A percentile compares a stretch with the other conserved stretches of the same genome.
phyloP scores from a whole-genome alignment of 2,329 filamentous ascomycete species.

The Pseudovirgaria hyperparasitica region DNA sequence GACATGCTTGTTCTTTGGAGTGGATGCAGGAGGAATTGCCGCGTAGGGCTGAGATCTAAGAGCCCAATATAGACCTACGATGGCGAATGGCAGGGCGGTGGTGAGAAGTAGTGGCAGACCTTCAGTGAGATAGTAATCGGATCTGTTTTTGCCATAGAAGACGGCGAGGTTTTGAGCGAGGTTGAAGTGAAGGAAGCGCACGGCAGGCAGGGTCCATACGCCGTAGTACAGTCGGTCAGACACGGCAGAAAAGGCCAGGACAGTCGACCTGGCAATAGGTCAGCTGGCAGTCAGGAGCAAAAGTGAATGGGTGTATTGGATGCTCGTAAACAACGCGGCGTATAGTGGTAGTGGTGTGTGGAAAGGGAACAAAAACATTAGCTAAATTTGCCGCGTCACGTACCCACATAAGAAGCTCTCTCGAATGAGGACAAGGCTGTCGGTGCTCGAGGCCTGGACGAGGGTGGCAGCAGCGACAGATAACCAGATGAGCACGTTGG shows the following conservation, averaged over 20 bases:
- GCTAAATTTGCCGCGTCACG: constrained; percentile 10
- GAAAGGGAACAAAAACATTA: constrained; percentile 1
- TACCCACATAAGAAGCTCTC: constrained; percentile 51
- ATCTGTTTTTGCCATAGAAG: constrained; percentile 83
- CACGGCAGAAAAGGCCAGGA: constrained; percentile 50
- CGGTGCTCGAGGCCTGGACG: constrained; percentile 28
- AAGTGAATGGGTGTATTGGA: no score
- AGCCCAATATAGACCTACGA: constrained; percentile 49
- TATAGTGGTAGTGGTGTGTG: constrained; percentile 8
- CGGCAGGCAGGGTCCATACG: constrained; percentile 75
- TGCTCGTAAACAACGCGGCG: constrained; percentile 1
- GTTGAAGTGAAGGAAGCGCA: constrained; percentile 85
- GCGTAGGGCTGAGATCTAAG: constrained; percentile 10
- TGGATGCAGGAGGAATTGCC: constrained; percentile 5
- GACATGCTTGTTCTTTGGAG: constrained; percentile 5
- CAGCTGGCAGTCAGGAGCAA: constrained; percentile 4
- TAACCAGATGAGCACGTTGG: constrained; percentile 78
- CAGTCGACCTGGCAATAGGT: constrained; percentile 31
- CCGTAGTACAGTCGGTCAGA: constrained; percentile 73
- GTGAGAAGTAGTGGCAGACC: constrained; percentile 79
- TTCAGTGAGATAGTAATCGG: constrained; percentile 89
- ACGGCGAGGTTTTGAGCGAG: constrained; percentile 74
- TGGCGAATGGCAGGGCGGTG: constrained; percentile 65
- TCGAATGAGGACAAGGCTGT: constrained; percentile 42
- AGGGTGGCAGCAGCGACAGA: constrained; percentile 47